phyloP scores from a whole-genome alignment of 1,139 yeast genomes.

The Candida frijolesensis region DNA sequence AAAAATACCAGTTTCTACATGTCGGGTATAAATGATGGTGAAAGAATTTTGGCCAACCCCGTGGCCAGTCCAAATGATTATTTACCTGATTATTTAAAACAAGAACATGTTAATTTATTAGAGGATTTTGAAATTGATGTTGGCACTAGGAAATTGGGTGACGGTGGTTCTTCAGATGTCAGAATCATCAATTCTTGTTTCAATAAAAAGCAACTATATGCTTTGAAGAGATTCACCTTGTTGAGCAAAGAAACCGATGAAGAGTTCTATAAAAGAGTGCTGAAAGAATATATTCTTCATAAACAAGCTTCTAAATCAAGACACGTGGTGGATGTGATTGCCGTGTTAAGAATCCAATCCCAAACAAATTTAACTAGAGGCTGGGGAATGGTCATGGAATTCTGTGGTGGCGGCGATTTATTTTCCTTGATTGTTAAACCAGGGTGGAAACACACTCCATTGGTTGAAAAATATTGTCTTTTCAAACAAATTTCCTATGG shows the following conservation, averaged over 20 bases:
- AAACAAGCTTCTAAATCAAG: slow-evolving; percentile 51
- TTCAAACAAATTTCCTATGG: slow-evolving; percentile 63
- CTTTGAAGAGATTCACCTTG: slow-evolving; percentile 67
- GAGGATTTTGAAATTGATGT: slow-evolving; percentile 62
- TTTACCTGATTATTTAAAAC: slow-evolving; percentile 57
- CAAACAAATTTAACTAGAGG: slow-evolving; percentile 59
- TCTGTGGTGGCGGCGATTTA: slow-evolving; percentile 59
- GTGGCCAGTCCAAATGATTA: slow-evolving; percentile 68
- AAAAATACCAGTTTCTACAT: slow-evolving; percentile 45
- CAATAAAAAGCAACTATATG: slow-evolving; percentile 48
- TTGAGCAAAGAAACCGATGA: slow-evolving; percentile 62
- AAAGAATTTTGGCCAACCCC: slow-evolving; percentile 60
- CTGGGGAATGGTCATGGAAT: slow-evolving; percentile 77
- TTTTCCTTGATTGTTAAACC: slow-evolving; percentile 46
- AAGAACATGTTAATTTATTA: slow-evolving; percentile 52
- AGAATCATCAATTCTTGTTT: slow-evolving; percentile 45
- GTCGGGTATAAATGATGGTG: slow-evolving; percentile 37
- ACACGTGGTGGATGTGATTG: slow-evolving; percentile 61
- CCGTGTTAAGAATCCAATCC: slow-evolving; percentile 59
- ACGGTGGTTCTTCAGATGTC: slow-evolving; percentile 76
- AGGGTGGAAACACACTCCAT: slow-evolving; percentile 49
- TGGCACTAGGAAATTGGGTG: slow-evolving; percentile 56
- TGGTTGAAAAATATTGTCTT: slow-evolving; percentile 57
- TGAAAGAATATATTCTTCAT: slow-evolving; percentile 64
- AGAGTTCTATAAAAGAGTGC: slow-evolving; percentile 66